phyloP scores from a whole-genome alignment of 148 eudicot genomes.

The Pharnaceum exiguum region DNA sequence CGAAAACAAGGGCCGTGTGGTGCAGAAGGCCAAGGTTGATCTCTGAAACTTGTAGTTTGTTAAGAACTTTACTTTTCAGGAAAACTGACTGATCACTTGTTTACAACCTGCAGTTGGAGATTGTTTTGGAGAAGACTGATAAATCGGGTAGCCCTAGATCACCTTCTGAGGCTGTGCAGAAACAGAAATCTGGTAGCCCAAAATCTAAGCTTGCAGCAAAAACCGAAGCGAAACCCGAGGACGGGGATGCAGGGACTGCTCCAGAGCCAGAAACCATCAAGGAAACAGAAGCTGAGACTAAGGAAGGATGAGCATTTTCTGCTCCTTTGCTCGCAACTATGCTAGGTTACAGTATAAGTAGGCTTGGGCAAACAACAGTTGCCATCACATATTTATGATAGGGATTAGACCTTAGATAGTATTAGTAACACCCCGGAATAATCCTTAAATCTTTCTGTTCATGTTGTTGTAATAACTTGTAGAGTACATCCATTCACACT shows the following conservation, averaged over 20 bases:
- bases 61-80: not conserved
- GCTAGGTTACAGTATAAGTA: slow-evolving; percentile 4
- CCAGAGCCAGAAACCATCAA: too few relatives aligned
- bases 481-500: not conserved
- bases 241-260: not conserved
- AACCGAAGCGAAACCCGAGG: not conserved
- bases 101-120: slow-evolving; percentile 18
- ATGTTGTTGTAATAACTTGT: slow-evolving; percentile 9
- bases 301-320: not conserved
- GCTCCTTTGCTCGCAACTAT: not conserved
- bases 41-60: too few relatives aligned
- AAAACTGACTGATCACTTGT: not conserved
- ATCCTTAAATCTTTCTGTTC: slow-evolving; percentile 22
- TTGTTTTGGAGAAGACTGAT: slow-evolving; percentile 24
- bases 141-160: slow-evolving; percentile 4
- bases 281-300: not conserved
- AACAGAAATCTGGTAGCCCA: not conserved
- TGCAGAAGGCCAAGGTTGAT: slow-evolving; percentile 32
- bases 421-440: slow-evolving; percentile 1
- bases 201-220: not conserved
- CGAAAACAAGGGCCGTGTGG: slow-evolving; percentile 25
- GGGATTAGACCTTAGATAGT: slow-evolving; percentile 1
- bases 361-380: slow-evolving; percentile 3
- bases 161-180: not conserved
- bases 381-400: slow-evolving; percentile 1